Conservation (phyloP, 495 filamentous ascomycete genomes). For the Penicillium arizonense region DNA sequence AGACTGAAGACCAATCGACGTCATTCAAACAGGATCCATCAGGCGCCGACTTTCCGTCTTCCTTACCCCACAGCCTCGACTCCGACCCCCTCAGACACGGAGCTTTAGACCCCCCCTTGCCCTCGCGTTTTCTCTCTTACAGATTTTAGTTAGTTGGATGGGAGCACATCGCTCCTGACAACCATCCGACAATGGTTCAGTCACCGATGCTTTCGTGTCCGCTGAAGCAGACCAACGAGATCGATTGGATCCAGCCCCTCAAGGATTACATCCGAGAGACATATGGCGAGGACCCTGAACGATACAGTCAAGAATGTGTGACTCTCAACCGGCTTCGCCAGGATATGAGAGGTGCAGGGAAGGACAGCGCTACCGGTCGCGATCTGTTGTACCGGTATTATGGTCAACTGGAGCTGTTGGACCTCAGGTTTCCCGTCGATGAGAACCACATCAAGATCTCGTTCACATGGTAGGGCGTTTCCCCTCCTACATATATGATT, state of each 20-base stretch:
- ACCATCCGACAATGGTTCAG: constrained; percentile 60
- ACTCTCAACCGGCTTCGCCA: constrained; percentile 96
- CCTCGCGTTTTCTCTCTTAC: constrained; percentile 7
- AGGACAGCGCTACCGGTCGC: constrained; percentile 90
- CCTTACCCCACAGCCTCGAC: constrained; percentile 30
- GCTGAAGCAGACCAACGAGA: constrained; percentile 97
- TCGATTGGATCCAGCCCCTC: constrained; percentile 93
- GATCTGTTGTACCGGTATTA: constrained; percentile 97
- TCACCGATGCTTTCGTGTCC: constrained; percentile 91
- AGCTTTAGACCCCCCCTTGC: constrained; percentile 12
- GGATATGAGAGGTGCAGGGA: constrained; percentile 97
- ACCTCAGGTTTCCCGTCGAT: constrained; percentile 94
- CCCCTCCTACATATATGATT: neutral
- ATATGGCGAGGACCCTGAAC: constrained; percentile 94
- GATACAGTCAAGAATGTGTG: constrained; percentile 90
- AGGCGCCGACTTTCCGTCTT: constrained; percentile 23
- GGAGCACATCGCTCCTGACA: constrained; percentile 43
- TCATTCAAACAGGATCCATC: constrained; percentile 22
- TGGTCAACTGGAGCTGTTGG: constrained; percentile 90
- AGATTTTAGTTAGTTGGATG: constrained; percentile 22
- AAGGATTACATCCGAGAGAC: constrained; percentile 91
- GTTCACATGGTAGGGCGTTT: constrained; percentile 83
- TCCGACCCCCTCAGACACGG: constrained; percentile 16
- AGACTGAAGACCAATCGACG: constrained; percentile 8
- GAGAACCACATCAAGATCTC: constrained; percentile 98